Percentiles rank a stretch among this genome's conserved stretches.
Conservation (phyloP, 2,329 filamentous ascomycete species). For the Blastomyces emzantsi region DNA sequence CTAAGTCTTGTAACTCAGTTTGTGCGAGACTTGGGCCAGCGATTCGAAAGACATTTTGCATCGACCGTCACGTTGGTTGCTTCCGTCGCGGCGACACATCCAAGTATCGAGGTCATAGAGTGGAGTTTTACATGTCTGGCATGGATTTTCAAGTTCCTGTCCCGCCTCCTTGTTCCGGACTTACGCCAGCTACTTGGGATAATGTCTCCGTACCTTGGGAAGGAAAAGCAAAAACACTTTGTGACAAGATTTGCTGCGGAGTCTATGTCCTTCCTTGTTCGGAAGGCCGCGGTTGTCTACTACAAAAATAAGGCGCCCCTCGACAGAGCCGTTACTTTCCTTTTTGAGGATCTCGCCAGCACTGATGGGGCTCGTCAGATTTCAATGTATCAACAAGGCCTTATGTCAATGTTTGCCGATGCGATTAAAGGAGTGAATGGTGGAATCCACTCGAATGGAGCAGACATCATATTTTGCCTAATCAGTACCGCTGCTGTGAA, state of each 20-base stretch:
- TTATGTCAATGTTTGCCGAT: slow-evolving; percentile 90
- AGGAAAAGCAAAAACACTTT: slow-evolving; percentile 70
- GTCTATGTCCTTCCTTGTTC: slow-evolving; percentile 84
- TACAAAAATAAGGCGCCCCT: slow-evolving; percentile 63
- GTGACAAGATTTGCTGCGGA: slow-evolving; percentile 90
- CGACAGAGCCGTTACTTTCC: slow-evolving; percentile 59
- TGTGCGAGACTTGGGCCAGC: slow-evolving; percentile 79
- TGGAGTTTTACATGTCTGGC: slow-evolving; percentile 93
- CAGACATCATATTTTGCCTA: slow-evolving; percentile 45
- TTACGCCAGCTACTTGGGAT: slow-evolving; percentile 75
- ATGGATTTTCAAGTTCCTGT: slow-evolving; percentile 96
- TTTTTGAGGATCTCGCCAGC: slow-evolving; percentile 55
- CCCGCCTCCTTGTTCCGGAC: slow-evolving; percentile 75
- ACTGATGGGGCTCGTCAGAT: slow-evolving; percentile 28
- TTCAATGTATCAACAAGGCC: slow-evolving; percentile 66
- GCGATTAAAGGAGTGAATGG: slow-evolving; percentile 57
- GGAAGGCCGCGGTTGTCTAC: slow-evolving; percentile 73
- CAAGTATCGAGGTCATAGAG: slow-evolving; percentile 83
- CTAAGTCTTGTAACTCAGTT: slow-evolving; percentile 84
- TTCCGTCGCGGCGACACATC: slow-evolving; percentile 64
- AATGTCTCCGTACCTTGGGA: slow-evolving; percentile 76
- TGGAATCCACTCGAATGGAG: slow-evolving; percentile 50
- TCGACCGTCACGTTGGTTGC: slow-evolving; percentile 66
- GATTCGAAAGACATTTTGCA: slow-evolving; percentile 83
- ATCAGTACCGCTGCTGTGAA: slow-evolving; percentile 28